Percentiles rank a stretch among this genome's conserved stretches.
phyloP scores from a whole-genome alignment of 108 stramenopile species.

The Fragilaria crotonensis region DNA sequence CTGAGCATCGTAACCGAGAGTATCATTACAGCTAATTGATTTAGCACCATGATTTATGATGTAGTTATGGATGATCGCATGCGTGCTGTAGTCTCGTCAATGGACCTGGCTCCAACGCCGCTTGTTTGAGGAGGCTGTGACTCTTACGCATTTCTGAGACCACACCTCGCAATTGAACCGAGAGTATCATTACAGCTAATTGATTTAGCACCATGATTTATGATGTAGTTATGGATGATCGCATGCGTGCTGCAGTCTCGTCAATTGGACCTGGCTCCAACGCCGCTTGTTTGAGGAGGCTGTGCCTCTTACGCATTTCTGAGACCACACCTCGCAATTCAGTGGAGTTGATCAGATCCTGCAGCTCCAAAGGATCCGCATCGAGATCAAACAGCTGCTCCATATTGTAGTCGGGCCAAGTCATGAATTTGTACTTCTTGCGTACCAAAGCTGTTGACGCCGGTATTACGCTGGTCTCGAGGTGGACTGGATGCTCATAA shows the following conservation, averaged over 20 bases:
- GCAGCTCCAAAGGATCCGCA: conserved; percentile 67
- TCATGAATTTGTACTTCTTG: conserved; percentile 67
- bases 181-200: too few species aligned
- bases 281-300: neutral
- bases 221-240: too few species aligned
- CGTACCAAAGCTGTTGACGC: conserved; percentile 75
- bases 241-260: too few species aligned
- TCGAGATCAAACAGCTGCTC: conserved; percentile 73
- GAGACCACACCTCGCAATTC: neutral
- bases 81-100: neutral
- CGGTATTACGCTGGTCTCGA: conserved; percentile 28
- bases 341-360: conserved; percentile 43
- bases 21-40: too few species aligned
- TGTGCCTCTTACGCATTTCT: neutral
- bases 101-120: neutral
- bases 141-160: neutral
- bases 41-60: too few species aligned
- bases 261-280: neutral
- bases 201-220: too few species aligned
- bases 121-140: neutral
- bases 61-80: too few species aligned
- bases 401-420: conserved; percentile 71
- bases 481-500: conserved; percentile 33
- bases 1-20: too few species aligned
- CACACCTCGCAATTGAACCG: too few species aligned